Evolutionary conservation across 805 yeast species (phyloP).

Genomic region (Candida broadrunensis): DNA sequence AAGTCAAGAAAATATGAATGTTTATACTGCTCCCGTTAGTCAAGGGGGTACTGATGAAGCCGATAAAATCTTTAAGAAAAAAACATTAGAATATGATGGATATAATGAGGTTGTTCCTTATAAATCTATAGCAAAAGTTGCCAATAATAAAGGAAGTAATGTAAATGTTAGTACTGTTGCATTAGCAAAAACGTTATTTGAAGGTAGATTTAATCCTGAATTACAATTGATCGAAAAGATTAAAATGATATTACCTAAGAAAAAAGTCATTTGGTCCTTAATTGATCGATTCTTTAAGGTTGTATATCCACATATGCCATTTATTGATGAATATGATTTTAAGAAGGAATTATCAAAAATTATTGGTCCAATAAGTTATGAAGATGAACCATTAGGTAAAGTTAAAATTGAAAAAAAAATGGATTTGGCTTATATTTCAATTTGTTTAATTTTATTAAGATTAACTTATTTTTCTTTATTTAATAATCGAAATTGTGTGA

Average conservation of each 20-base stretch:
- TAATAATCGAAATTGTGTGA: constrained; percentile 20
- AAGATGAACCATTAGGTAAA: constrained; percentile 18
- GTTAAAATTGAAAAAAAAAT: constrained; percentile 31
- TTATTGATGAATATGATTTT: constrained; percentile 37
- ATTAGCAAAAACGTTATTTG: constrained; percentile 28
- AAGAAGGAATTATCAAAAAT: constrained; percentile 22
- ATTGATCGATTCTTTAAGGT: constrained; percentile 39
- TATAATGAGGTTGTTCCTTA: constrained; percentile 27
- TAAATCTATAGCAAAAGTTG: constrained; percentile 12
- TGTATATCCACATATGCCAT: constrained; percentile 48
- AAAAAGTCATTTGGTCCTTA: constrained; percentile 35
- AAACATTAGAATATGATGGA: constrained; percentile 27
- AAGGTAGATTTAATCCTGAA: constrained; percentile 24
- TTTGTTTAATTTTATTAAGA: constrained; percentile 39
- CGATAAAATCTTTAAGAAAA: constrained; percentile 25
- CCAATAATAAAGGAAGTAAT: constrained; percentile 5
- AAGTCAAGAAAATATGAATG: constrained; percentile 12
- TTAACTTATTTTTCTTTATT: constrained; percentile 40
- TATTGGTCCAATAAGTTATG: constrained; percentile 26
- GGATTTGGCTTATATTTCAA: constrained; percentile 38
- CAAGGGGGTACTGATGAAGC: constrained; percentile 4
- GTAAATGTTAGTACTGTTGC: constrained; percentile 15
- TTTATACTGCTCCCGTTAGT: constrained; percentile 13
- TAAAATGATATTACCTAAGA: constrained; percentile 34
- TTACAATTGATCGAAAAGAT: constrained; percentile 29